Base-by-base conservation (phyloP, 1,284 basidiomycete species). In the Ceratobasidium sp. region DNA sequence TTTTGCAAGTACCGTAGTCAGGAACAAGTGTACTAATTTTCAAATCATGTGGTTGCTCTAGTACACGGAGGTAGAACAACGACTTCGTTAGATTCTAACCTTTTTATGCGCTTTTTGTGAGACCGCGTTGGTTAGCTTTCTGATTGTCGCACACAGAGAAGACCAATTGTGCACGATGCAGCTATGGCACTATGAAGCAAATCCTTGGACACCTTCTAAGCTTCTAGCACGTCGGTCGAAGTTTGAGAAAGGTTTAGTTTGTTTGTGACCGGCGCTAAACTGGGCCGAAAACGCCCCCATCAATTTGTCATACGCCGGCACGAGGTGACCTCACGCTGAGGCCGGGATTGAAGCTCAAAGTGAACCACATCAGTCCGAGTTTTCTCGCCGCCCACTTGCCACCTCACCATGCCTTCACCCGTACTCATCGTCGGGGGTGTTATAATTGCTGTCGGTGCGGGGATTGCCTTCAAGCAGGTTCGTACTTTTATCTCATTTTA, bases 381-480 rank as follows among this genome's bases (percentile, higher is more conserved):
- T 23, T 46, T 49, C n/a, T 49, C 63, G 58, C n/a, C 44, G 12
- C 42, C n/a, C 12, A 20, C 53, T 58, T n/a, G 9, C 75, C 33
- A n/a, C 26, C 26, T 28, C 33, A 68, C 75, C 15, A 77, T 77
- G 75, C 75, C 75, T 53, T 77, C 75, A 33, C 75, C 75, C 40
- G 75, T 49, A 20, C 64, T 77, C 33, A 77, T 77, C 33, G 63
- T 77, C 18, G 75, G 75, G 10, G 75, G 75, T 23, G 75, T 77
- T n/a, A 67, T 77, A 20, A 77, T 77, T 23, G 75, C 75, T 56
- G 63, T 77, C 10, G 75, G 75, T 15, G 75, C 75, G 10, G 75
- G 75, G 5, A 44, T 77, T 58, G 75, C 75, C 15, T 77, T 77
- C 55, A 77, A 77, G 64, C 75, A 77, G 75, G 75, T 77, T 33